Evolutionary conservation across 202 grass and related monocot species (phyloP).

Genomic region (Carex arenaria): DNA sequence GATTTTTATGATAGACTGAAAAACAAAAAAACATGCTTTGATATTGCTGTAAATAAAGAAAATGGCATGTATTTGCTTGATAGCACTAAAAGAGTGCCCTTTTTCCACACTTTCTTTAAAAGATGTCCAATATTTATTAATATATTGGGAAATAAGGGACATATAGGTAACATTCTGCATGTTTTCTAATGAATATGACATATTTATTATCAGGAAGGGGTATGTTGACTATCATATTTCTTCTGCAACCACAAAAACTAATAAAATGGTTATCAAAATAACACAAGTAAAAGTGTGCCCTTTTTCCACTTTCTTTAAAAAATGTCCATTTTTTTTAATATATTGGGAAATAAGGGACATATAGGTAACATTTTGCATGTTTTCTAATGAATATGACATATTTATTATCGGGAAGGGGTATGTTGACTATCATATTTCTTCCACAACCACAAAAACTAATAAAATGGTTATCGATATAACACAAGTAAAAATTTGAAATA

Average conservation of each 20-base stretch:
- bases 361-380: neutral
- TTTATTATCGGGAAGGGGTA: neutral
- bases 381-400: neutral
- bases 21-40: neutral
- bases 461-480: too few species aligned
- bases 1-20: neutral
- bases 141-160: neutral
- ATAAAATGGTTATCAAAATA: too few species aligned
- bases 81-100: neutral
- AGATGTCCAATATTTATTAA: neutral
- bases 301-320: neutral
- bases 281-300: too few species aligned
- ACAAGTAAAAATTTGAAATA: too few species aligned
- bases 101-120: neutral
- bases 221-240: too few species aligned
- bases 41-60: neutral
- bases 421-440: too few species aligned
- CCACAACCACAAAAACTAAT: too few species aligned
- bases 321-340: neutral
- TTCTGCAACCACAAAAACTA: too few species aligned
- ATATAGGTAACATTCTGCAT: neutral
- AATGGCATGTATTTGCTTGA: neutral
- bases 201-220: neutral
- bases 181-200: neutral
- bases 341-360: neutral